Evolutionary conservation across 495 filamentous ascomycete genomes (phyloP).

Genomic region (Bathelium albidoporum): DNA sequence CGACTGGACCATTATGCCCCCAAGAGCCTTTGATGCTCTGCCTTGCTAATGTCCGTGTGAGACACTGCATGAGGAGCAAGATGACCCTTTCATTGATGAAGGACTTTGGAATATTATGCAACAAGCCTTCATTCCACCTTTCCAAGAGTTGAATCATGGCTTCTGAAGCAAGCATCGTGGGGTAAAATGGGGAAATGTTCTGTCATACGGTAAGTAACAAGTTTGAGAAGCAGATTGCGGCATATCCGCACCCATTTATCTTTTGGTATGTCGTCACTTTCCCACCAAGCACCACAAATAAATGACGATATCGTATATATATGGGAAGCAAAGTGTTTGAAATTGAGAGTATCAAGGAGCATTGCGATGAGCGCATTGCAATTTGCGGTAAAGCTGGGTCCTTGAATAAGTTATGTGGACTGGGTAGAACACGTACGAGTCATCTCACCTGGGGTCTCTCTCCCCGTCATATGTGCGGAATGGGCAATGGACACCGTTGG

Average conservation of each 20-base stretch:
- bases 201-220: neutral
- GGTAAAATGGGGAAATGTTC: neutral
- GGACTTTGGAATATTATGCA: neutral
- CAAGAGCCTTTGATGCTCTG: neutral
- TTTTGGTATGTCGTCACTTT: neutral
- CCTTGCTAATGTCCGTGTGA: neutral
- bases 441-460: no score
- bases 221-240: neutral
- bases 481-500: neutral
- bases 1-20: neutral
- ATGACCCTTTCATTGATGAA: neutral
- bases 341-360: neutral
- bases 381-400: slow-evolving; percentile 35
- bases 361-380: slow-evolving; percentile 35
- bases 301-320: neutral
- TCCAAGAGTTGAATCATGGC: neutral
- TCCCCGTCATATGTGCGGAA: slow-evolving; percentile 35
- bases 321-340: neutral
- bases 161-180: neutral
- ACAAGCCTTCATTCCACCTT: neutral
- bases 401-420: no score
- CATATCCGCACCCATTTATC: neutral
- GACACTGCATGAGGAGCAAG: neutral
- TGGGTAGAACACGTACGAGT: no score
- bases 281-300: neutral